These are phyloP conservation scores for Apiospora kogelbergensis DNA, from an alignment of 2,329 filamentous ascomycete species.

Conservation along the genomic window DNA sequence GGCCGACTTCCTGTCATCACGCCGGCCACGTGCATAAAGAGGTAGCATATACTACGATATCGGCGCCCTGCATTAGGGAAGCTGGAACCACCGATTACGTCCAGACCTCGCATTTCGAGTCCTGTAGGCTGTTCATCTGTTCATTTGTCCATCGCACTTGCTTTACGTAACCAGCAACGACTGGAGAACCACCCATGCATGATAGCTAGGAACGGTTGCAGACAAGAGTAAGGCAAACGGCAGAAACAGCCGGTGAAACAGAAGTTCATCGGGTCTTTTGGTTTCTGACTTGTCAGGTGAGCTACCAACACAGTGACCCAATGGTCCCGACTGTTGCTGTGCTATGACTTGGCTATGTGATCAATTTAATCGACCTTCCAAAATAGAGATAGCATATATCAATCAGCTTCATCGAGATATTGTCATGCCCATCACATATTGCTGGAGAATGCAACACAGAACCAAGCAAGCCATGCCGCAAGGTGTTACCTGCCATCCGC, in stretches of 20 bases:
- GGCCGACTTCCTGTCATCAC: not conserved
- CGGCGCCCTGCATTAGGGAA: constrained; percentile 3
- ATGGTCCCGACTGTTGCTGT: not conserved
- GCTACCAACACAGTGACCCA: not conserved
- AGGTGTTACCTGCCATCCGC: no score
- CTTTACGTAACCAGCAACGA: not conserved
- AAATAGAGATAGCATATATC: not conserved
- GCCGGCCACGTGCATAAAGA: not conserved
- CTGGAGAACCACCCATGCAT: not conserved
- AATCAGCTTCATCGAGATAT: not conserved
- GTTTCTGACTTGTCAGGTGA: constrained; percentile 1
- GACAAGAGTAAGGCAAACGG: not conserved
- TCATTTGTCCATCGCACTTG: not conserved
- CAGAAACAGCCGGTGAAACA: not conserved
- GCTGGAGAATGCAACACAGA: not conserved
- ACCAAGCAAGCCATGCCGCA: not conserved
- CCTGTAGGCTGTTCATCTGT: not conserved
- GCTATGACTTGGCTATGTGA: not conserved
- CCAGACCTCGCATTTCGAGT: not conserved
- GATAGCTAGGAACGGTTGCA: not conserved
- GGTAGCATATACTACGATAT: not conserved
- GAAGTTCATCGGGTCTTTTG: not conserved
- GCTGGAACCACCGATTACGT: not conserved
- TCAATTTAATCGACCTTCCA: not conserved
- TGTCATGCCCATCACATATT: not conserved